Evolutionary conservation across 352 stramenopile species (phyloP), one percentile per base, ranked within the genome.

Genomic region (Phytophthora citricola): DNA sequence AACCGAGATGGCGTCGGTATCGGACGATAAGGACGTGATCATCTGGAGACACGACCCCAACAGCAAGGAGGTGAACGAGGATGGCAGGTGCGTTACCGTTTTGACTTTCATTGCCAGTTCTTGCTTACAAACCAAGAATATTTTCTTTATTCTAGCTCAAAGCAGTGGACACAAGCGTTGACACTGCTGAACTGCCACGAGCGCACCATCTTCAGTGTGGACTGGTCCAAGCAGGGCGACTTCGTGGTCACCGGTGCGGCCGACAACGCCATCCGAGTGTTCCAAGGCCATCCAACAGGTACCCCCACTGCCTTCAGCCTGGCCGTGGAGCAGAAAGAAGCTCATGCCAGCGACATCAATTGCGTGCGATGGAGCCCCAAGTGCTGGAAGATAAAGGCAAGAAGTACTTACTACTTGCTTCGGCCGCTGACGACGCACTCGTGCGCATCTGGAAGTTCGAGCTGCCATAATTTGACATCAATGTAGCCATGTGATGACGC

Each of bases 11-110:
- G 87, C 96, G 8, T 96, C 90, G 1, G 89, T 89, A 38, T 98
- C 92, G 5, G 95, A 97, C 45, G 97, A 99, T 76, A 93, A 83
- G 39, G 87, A 68, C 39, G 71, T 99, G n/a, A 89, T 95, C 12
- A 85, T 99, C 58, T 99, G 95, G 93, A 89, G 96, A 58, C 76
- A 77, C 49, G 82, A 98, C 41, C 78, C 70, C 14, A 81, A 90
- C 70, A 83, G 71, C 27, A 76, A 81, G 40, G 72, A 86, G 14
- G 47, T 79, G 39, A 57, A 77, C 27, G 71, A 76, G 3, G 81
- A 90, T 45, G 78, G 72, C 52, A 83, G 70, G 78, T 89, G 40
- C 24, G 69, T 39, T 38, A 36, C 9, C 2, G 31, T 36, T 14
- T 36, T 34, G 31, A 36, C 31, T 14, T 12, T 36, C 31, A 36